Conservation (phyloP, 257 asterid species). For the Thymus mandschuricus region DNA sequence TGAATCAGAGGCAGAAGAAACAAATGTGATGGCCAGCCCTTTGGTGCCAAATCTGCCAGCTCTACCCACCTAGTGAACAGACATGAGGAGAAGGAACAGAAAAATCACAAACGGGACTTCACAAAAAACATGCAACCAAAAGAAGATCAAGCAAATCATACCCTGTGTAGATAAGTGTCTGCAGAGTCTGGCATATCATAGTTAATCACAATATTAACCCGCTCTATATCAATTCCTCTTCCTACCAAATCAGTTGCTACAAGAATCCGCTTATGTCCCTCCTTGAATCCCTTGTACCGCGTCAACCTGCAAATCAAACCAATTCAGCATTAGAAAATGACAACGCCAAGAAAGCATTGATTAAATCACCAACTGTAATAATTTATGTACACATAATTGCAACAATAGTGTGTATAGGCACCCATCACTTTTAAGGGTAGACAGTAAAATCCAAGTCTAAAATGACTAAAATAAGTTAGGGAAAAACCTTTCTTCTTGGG, state of each 20-base stretch:
- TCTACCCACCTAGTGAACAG: constrained; percentile 75
- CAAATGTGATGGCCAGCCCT: constrained; percentile 94
- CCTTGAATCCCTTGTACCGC: constrained; percentile 90
- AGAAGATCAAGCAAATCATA: constrained; percentile 24
- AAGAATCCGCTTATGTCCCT: constrained; percentile 92
- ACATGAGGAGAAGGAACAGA: background rate
- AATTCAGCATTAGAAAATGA: background rate
- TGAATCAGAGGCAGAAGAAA: constrained; percentile 90
- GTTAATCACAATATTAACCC: constrained; percentile 91
- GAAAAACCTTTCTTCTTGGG: constrained; percentile 89
- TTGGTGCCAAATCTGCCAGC: constrained; percentile 96
- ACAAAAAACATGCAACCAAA: background rate
- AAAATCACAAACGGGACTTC: constrained; percentile 7
- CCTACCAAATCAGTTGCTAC: constrained; percentile 98
- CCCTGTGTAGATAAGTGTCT: constrained; percentile 91
- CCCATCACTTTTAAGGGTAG: background rate
- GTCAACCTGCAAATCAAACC: constrained; percentile 59
- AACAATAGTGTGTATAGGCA: background rate
- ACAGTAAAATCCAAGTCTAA: background rate
- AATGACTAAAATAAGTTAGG: background rate
- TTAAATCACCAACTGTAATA: background rate
- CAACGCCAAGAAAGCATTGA: background rate
- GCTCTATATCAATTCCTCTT: constrained; percentile 91
- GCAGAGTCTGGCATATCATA: constrained; percentile 99
- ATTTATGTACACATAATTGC: background rate